Conservation (phyloP, 2,329 filamentous ascomycete species). For the Fusarium aywerte region DNA sequence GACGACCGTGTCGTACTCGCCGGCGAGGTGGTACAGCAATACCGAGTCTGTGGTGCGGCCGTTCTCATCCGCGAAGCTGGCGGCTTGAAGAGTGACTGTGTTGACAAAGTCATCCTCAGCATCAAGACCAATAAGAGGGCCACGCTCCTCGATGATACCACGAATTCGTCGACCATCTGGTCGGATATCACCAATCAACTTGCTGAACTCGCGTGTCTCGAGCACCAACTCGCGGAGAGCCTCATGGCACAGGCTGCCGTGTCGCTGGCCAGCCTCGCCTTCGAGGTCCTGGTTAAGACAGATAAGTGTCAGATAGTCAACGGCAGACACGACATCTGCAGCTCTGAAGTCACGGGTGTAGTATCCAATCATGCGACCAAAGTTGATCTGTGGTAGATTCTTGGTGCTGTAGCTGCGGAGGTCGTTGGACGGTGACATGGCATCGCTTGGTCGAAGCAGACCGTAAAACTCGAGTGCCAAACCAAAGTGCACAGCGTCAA, state of each 20-base stretch:
- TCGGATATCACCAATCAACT: conserved; percentile 89
- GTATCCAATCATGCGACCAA: conserved; percentile 90
- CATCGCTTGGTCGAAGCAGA: conserved; percentile 86
- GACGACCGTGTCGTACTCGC: conserved; percentile 95
- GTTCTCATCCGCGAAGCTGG: conserved; percentile 92
- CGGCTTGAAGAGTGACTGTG: conserved; percentile 92
- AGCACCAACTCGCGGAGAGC: conserved; percentile 92
- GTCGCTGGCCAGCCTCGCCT: conserved; percentile 78
- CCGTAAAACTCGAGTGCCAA: conserved; percentile 91
- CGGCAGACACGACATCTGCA: conserved; percentile 86
- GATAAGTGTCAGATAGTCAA: conserved; percentile 92
- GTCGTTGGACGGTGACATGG: conserved; percentile 77
- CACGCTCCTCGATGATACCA: conserved; percentile 87
- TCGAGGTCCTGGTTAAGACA: conserved; percentile 89
- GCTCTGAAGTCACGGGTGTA: conserved; percentile 97
- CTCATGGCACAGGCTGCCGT: conserved; percentile 87
- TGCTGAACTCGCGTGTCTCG: conserved; percentile 96
- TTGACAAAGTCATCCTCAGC: conserved; percentile 87
- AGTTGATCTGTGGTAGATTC: conserved; percentile 85
- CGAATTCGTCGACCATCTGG: conserved; percentile 85
- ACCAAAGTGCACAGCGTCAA: conserved; percentile 94
- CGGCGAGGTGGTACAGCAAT: conserved; percentile 91
- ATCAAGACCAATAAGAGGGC: conserved; percentile 80
- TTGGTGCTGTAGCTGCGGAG: conserved; percentile 73
- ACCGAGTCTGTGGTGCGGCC: conserved; percentile 94